phyloP scores from a whole-genome alignment of 257 asterid species.

The Striga asiatica region DNA sequence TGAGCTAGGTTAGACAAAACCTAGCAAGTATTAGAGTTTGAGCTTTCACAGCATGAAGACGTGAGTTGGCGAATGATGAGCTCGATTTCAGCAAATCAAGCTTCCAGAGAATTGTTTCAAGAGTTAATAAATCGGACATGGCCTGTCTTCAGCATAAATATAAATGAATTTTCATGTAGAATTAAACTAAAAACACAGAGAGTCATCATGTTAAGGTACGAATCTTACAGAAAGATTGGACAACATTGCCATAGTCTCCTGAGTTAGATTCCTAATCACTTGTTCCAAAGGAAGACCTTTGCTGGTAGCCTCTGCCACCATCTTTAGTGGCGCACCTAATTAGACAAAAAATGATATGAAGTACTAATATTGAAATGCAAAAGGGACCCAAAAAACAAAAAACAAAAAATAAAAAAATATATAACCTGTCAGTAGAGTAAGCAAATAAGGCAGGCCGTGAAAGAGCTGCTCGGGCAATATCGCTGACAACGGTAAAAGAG shows the following conservation, averaged over 20 bases:
- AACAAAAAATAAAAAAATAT: no score
- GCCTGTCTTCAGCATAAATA: no score
- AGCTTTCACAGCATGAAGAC: constrained; percentile 88
- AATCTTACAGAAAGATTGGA: constrained; percentile 58
- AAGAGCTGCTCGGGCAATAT: constrained; percentile 44
- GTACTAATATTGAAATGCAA: no score
- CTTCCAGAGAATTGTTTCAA: constrained; percentile 55
- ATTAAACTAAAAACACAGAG: background rate
- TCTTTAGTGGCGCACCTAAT: constrained; percentile 51
- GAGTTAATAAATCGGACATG: constrained; percentile 33
- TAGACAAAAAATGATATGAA: background rate
- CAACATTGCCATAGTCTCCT: constrained; percentile 34
- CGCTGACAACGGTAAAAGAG: constrained; percentile 33
- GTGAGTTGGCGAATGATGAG: constrained; percentile 64
- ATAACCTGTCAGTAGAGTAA: constrained; percentile 45
- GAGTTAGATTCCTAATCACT: constrained; percentile 35
- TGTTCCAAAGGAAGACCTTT: constrained; percentile 38
- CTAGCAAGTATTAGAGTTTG: constrained; percentile 63
- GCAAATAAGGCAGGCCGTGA: constrained; percentile 32
- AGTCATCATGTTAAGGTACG: constrained; percentile 11
- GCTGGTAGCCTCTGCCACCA: constrained; percentile 28
- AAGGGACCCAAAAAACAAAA: no score
- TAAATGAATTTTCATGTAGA: no score
- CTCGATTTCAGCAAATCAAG: constrained; percentile 64
- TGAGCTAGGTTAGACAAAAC: constrained; percentile 25